These are phyloP conservation scores for Penicillium sumatraense DNA, from an alignment of 2,329 filamentous ascomycete genomes.

Conservation along the genomic window DNA sequence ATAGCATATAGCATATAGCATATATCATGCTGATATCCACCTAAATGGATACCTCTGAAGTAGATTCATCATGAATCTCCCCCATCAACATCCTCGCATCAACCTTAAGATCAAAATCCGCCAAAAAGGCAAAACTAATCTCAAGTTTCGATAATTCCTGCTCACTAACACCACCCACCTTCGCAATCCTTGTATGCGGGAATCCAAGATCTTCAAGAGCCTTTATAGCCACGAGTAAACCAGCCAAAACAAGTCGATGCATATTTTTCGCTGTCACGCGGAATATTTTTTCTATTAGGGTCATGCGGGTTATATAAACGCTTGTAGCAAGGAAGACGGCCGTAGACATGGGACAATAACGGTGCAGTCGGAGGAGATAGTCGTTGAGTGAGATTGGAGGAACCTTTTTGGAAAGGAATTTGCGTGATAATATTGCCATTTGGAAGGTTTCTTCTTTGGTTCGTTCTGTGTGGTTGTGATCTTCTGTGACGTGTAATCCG, in stretches of 20 bases:
- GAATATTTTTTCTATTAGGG: constrained; percentile 75
- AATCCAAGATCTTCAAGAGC: constrained; percentile 91
- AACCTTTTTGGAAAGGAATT: constrained; percentile 88
- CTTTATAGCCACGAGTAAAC: constrained; percentile 88
- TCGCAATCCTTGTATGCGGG: constrained; percentile 79
- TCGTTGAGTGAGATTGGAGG: constrained; percentile 82
- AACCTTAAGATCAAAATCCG: constrained; percentile 79
- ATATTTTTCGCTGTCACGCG: constrained; percentile 82
- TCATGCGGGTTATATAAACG: constrained; percentile 82
- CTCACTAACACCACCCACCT: constrained; percentile 85
- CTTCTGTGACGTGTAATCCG: constrained; percentile 31
- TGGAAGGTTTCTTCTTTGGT: constrained; percentile 76
- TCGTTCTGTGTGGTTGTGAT: constrained; percentile 60
- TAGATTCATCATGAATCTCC: constrained; percentile 39
- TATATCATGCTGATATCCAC: no score
- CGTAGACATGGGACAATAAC: constrained; percentile 90
- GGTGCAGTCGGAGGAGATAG: constrained; percentile 84
- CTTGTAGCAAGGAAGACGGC: constrained; percentile 91
- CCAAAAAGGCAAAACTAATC: constrained; percentile 84
- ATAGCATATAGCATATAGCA: no score
- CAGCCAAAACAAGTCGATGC: constrained; percentile 83
- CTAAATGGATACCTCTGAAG: no score
- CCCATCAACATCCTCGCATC: constrained; percentile 59
- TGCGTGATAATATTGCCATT: constrained; percentile 82
- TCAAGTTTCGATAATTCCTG: constrained; percentile 81